Evolutionary conservation across 306 rosid genomes (phyloP).

Genomic region (Sicyos baderoa): DNA sequence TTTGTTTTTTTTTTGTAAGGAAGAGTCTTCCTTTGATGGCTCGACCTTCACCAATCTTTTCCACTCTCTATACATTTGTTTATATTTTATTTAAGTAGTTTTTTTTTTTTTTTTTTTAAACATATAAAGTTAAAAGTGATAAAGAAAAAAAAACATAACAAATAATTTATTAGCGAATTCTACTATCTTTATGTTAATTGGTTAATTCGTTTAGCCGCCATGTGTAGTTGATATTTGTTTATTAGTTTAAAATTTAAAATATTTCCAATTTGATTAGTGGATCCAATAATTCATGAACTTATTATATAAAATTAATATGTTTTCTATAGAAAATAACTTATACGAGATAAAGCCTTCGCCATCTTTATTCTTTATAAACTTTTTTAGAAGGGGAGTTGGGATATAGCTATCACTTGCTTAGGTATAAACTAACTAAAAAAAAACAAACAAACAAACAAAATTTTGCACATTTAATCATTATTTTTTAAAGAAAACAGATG

Average conservation of each 20-base stretch:
- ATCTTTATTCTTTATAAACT: neutral
- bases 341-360: neutral
- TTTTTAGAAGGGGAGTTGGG: too few species aligned
- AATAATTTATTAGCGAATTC: neutral
- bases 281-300: neutral
- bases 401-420: too few species aligned
- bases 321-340: neutral
- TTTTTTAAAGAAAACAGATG: too few species aligned
- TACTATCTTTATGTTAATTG: neutral
- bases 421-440: too few species aligned
- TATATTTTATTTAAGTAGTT: neutral
- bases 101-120: too few species aligned
- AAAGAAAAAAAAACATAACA: neutral
- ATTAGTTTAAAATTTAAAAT: neutral
- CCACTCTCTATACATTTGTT: neutral
- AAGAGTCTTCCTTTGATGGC: conserved; percentile 7
- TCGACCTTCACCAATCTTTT: neutral
- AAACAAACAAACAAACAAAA: too few species aligned
- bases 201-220: conserved; percentile 5
- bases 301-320: neutral
- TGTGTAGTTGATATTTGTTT: neutral
- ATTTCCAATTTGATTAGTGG: neutral
- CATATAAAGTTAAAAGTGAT: too few species aligned
- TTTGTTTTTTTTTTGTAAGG: neutral
- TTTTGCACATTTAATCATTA: too few species aligned